phyloP scores from a whole-genome alignment of 2,329 filamentous ascomycete genomes.

The Pseudogymnoascus sp. region DNA sequence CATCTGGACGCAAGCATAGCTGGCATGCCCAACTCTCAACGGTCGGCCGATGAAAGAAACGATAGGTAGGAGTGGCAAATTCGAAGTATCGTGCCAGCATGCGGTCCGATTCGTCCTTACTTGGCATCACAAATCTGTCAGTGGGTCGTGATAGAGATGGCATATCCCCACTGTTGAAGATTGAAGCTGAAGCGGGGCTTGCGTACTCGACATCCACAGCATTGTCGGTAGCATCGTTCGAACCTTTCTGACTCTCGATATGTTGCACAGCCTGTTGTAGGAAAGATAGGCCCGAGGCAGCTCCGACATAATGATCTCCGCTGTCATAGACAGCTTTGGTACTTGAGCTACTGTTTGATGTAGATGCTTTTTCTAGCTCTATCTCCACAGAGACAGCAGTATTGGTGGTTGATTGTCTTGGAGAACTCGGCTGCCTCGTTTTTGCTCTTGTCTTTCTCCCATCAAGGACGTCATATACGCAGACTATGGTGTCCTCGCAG shows the following conservation, averaged over 20 bases:
- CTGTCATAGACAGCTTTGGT: constrained; percentile 21
- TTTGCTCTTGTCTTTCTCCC: neutral
- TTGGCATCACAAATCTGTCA: constrained; percentile 11
- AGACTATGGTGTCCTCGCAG: neutral
- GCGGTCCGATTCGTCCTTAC: constrained; percentile 8
- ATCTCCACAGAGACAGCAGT: neutral
- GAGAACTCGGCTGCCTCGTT: constrained; percentile 20
- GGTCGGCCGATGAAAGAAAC: constrained; percentile 47
- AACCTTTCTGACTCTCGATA: constrained; percentile 35
- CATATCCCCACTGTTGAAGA: constrained; percentile 23
- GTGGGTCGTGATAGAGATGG: neutral
- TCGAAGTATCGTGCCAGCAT: constrained; percentile 50
- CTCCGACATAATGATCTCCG: constrained; percentile 48
- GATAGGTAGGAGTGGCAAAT: constrained; percentile 51
- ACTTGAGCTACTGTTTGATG: neutral
- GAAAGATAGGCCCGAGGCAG: constrained; percentile 47
- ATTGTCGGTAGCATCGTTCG: neutral
- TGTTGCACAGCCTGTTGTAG: constrained; percentile 46
- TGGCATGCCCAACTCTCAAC: constrained; percentile 41
- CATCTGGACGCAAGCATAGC: constrained; percentile 22
- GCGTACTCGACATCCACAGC: constrained; percentile 3
- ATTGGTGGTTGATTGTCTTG: neutral
- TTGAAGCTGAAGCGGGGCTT: constrained; percentile 12
- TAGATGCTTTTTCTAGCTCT: neutral
- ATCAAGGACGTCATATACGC: neutral